These are phyloP conservation scores for Spongospora subterranea DNA, from an alignment of 208 protist genomes.

Conservation along the genomic window DNA sequence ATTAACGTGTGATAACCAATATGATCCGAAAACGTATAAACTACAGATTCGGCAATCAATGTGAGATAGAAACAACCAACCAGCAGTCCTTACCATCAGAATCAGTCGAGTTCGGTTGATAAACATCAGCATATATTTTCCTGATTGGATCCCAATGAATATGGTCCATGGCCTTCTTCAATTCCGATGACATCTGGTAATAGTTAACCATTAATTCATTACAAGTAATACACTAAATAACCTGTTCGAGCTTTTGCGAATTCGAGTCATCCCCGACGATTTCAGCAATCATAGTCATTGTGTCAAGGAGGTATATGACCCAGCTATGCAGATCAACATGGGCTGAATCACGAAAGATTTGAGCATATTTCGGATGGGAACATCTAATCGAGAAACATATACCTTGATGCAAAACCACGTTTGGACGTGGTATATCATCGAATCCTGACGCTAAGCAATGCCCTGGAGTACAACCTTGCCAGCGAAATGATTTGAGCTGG, in stretches of 20 bases:
- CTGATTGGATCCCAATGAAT: constrained; percentile 16
- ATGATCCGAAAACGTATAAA: not conserved
- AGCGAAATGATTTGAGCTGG: constrained; percentile 16
- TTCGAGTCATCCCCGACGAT: not conserved
- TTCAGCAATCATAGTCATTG: not conserved
- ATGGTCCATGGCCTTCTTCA: not conserved
- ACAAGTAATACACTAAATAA: not conserved
- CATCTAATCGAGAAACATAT: not conserved
- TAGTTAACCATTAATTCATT: not conserved
- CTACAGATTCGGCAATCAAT: not conserved
- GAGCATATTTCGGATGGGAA: not conserved
- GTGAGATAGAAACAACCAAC: not conserved
- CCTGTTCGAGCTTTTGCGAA: not conserved
- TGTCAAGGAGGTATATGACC: not conserved
- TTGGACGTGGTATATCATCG: not conserved
- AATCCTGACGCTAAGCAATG: constrained; percentile 44
- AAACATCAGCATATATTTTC: not conserved
- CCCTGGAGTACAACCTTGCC: constrained; percentile 33
- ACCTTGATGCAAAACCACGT: not conserved
- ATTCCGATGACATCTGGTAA: not conserved
- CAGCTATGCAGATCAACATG: constrained; percentile 51
- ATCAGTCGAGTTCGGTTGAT: not conserved
- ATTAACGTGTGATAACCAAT: not conserved
- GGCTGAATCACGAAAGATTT: not conserved
- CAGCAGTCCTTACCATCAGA: constrained; percentile 11